These are phyloP conservation scores for Alectoria sarmentosa DNA, from an alignment of 495 filamentous ascomycete genomes.

Conservation along the genomic window DNA sequence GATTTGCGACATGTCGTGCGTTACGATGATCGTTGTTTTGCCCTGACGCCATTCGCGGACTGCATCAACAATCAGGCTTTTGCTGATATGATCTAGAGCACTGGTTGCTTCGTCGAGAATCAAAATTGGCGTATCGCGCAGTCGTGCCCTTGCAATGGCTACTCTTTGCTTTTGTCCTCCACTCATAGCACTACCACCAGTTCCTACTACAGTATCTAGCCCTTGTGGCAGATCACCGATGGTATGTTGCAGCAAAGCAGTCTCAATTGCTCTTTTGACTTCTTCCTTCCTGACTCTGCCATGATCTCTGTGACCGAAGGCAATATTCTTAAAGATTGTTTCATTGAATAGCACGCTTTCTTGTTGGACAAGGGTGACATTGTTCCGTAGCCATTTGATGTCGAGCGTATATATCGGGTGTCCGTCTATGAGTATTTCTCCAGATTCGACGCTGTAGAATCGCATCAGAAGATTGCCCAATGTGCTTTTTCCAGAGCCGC, in stretches of 20 bases:
- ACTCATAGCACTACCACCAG: conserved; percentile 63
- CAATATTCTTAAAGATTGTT: conserved; percentile 71
- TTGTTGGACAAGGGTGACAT: conserved; percentile 80
- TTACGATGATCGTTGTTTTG: conserved; percentile 80
- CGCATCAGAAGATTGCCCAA: conserved; percentile 70
- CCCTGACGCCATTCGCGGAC: conserved; percentile 62
- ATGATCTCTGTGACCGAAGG: conserved; percentile 55
- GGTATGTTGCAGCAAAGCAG: conserved; percentile 65
- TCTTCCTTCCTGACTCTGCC: conserved; percentile 43
- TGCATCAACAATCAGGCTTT: conserved; percentile 61
- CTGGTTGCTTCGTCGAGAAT: conserved; percentile 82
- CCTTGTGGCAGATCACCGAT: conserved; percentile 67
- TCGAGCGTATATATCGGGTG: conserved; percentile 54
- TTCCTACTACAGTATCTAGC: conserved; percentile 64
- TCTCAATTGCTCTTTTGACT: conserved; percentile 46
- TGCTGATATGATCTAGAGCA: conserved; percentile 68
- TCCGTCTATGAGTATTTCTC: conserved; percentile 65
- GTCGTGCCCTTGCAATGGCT: conserved; percentile 67
- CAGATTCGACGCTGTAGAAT: conserved; percentile 62
- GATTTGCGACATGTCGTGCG: conserved; percentile 84
- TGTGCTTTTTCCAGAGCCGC: conserved; percentile 92
- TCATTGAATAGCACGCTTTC: conserved; percentile 78
- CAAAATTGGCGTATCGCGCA: conserved; percentile 74
- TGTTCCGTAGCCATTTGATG: conserved; percentile 65
- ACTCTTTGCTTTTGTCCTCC: conserved; percentile 79